Base-by-base conservation (phyloP, 805 yeast genomes). In the Pichia heedii region DNA sequence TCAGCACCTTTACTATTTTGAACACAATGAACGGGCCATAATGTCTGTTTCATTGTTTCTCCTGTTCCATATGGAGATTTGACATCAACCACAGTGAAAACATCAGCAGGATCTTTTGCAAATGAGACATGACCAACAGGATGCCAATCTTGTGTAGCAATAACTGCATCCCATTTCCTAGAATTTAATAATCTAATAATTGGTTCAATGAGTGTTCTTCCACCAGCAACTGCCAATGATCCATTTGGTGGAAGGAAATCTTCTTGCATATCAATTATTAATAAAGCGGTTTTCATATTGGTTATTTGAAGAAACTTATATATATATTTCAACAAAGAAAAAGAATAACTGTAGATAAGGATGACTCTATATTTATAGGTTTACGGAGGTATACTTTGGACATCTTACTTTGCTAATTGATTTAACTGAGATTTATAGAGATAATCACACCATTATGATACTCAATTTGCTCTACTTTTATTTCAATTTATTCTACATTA, bases 1-100 rank as follows among this genome's bases (percentile, higher is more conserved):
- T 71, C 68, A 0, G 89, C 72, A 0, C 97, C 97, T 5, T 50
- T 39, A 0, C 88, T 69, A 41, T 71, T 69, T 54, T 85, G 89
- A 15, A 89, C 75, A 60, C 97, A 89, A 58, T 89, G 97, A 43
- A 76, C 89, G 0, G 97, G 97, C 97, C 97, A 89, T 4, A 87
- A 68, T 0, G 71, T 69, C 49, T 77, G 79, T 22, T 54, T 29
- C 19, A 62, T 61, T 0, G 62, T 57, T 2, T 42, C 43, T 45
- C 63, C 66, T 1, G 49, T 46, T 13, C 56, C 61, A 9, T 64
- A 51, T 0, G 93, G 89, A 39, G 79, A 75, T 1, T 53, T 40
- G 55, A 81, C 76, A 16, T 56, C 63, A 34, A 75, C 50, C 1
- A 65, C 55, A 0, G 77, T 63, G 55, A 68, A 88, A 2, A 88